Percentiles rank a stretch among this genome's conserved stretches.
phyloP scores from a whole-genome alignment of 2,329 filamentous ascomycete species.

The Fusarium praegraminearum region DNA sequence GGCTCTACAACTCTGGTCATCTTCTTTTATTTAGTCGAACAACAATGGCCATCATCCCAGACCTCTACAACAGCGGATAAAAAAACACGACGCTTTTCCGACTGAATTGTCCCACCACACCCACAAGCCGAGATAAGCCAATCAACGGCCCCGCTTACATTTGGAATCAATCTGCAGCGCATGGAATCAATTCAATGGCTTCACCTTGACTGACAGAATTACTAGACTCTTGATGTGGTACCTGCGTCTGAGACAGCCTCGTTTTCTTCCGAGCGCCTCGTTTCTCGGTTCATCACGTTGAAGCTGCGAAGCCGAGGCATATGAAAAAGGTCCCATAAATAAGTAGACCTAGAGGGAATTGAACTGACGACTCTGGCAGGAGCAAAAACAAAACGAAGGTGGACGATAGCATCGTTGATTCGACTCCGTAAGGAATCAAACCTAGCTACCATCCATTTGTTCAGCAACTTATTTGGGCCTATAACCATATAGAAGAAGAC shows the following conservation, averaged over 20 bases:
- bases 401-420: slow-evolving; percentile 31
- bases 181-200: slow-evolving; percentile 29
- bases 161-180: slow-evolving; percentile 31
- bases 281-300: not conserved
- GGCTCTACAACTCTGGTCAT: not conserved
- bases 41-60: not conserved
- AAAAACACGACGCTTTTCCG: not conserved
- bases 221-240: not conserved
- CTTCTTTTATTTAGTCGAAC: too few relatives aligned
- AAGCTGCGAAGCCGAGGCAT: not conserved
- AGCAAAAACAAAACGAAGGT: slow-evolving; percentile 3
- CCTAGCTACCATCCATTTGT: slow-evolving; percentile 23
- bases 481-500: not conserved
- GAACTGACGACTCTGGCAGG: not conserved
- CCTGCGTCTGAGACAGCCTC: slow-evolving; percentile 18
- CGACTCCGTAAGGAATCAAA: slow-evolving; percentile 16
- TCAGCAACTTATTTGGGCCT: fast-evolving
- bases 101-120: slow-evolving; percentile 2
- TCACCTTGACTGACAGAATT: not conserved
- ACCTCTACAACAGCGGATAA: not conserved
- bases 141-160: slow-evolving; percentile 27
- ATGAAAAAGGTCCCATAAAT: not conserved
- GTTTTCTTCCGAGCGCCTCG: slow-evolving; percentile 1
- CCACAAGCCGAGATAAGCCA: slow-evolving; percentile 10
- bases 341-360: not conserved